A percentile compares a stretch with the other conserved stretches of the same genome.
Conservation (phyloP, 1,284 basidiomycete species). For the Leccinum pallidistipes region DNA sequence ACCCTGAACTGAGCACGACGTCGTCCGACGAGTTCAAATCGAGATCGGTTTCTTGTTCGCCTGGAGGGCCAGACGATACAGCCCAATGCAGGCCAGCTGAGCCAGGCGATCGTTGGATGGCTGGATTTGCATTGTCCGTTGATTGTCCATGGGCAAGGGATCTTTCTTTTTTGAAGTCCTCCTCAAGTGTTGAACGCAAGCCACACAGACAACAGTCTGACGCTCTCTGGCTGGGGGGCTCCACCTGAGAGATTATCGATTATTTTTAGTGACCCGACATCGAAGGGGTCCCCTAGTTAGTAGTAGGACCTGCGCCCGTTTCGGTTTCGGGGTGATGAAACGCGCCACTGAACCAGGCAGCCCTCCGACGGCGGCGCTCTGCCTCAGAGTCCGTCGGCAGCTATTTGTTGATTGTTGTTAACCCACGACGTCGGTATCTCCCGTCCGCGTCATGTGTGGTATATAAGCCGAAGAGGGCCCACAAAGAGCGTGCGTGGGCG, state of each 20-base stretch:
- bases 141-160: too few relatives aligned
- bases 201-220: background rate
- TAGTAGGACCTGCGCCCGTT: background rate
- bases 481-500: background rate
- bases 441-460: background rate
- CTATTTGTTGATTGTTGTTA: background rate
- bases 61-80: background rate
- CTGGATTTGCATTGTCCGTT: background rate
- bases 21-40: background rate
- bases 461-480: background rate
- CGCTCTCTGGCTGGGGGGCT: background rate
- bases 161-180: background rate
- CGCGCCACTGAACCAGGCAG: background rate
- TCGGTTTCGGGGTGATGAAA: background rate
- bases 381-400: background rate
- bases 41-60: background rate
- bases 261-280: background rate
- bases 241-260: background rate
- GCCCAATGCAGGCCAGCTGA: background rate
- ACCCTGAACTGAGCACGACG: conserved; percentile 4
- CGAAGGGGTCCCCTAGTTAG: background rate
- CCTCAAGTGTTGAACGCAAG: background rate
- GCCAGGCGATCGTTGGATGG: background rate
- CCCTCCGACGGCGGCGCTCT: background rate
- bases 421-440: background rate